A percentile compares a stretch with the other conserved stretches of the same genome.
Conservation (phyloP, 371 early-diverging fungal species). For the Lichtheimia hyalospora region DNA sequence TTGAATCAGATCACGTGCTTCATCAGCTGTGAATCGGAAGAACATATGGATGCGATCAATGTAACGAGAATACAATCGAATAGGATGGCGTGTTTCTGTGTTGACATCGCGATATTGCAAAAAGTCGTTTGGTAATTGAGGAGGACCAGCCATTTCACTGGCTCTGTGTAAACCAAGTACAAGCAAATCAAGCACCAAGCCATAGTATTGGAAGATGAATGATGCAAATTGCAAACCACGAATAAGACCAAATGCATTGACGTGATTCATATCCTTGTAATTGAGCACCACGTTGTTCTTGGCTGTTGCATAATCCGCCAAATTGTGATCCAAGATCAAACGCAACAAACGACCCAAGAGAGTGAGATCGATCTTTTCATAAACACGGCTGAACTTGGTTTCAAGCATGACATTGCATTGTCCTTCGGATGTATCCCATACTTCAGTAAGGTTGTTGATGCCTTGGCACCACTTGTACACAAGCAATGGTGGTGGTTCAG, state of each 20-base stretch:
- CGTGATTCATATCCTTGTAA: slow-evolving; percentile 99
- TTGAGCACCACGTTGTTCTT: slow-evolving; percentile 96
- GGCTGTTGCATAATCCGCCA: slow-evolving; percentile 99
- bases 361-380: slow-evolving; percentile 98
- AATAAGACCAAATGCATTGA: slow-evolving; percentile 95
- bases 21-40: slow-evolving; percentile 92
- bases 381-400: slow-evolving; percentile 87
- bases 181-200: slow-evolving; percentile 93
- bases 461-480: slow-evolving; percentile 99
- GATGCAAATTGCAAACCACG: slow-evolving; percentile 98
- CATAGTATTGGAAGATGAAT: slow-evolving; percentile 98
- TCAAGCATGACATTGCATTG: slow-evolving; percentile 96
- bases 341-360: slow-evolving; percentile 94
- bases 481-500: slow-evolving; percentile 95
- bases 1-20: slow-evolving; percentile 94
- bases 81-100: slow-evolving; percentile 95
- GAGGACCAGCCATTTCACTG: slow-evolving; percentile 96
- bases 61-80: slow-evolving; percentile 94
- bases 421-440: slow-evolving; percentile 93
- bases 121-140: slow-evolving; percentile 94
- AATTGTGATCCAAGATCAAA: slow-evolving; percentile 95
- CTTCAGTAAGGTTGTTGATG: slow-evolving; percentile 92
- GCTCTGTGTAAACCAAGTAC: slow-evolving; percentile 96
- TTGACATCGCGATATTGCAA: slow-evolving; percentile 92
- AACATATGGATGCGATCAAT: slow-evolving; percentile 94